phyloP scores from a whole-genome alignment of 2,329 filamentous ascomycete genomes.

The Verticillium tricorpus region DNA sequence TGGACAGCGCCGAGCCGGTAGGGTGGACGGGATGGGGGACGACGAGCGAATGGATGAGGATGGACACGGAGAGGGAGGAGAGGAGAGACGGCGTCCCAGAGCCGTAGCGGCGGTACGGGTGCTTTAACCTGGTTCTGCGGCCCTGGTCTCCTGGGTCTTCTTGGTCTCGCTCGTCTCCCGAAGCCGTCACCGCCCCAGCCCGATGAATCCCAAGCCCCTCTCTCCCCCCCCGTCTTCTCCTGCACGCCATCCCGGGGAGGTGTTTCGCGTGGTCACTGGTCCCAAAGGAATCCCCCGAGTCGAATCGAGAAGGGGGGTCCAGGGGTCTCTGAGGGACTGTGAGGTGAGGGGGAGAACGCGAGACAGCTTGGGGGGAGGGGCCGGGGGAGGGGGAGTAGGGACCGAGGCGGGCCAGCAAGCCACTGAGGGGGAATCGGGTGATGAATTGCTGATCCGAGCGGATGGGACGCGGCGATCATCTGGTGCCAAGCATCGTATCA shows the following conservation, averaged over 20 bases:
- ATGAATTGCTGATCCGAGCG: not conserved
- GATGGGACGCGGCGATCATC: not conserved
- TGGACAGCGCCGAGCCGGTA: not conserved
- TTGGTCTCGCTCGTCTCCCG: too few species aligned
- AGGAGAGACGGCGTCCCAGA: not conserved
- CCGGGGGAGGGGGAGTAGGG: not conserved
- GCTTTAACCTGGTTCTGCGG: not conserved
- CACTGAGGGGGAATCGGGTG: not conserved
- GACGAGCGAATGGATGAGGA: not conserved
- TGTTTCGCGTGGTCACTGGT: too few species aligned
- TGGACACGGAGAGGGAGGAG: not conserved
- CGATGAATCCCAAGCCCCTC: too few species aligned
- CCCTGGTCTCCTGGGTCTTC: too few species aligned
- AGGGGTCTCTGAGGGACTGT: too few species aligned
- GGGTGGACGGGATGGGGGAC: not conserved
- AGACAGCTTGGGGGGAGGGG: not conserved
- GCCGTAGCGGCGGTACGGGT: not conserved
- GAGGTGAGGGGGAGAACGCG: not conserved
- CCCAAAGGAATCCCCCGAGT: too few species aligned
- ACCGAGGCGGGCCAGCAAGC: not conserved
- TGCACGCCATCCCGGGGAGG: too few species aligned
- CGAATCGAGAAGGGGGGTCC: too few species aligned
- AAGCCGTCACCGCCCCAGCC: too few species aligned
- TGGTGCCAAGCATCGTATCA: not conserved
- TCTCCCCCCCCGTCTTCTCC: too few species aligned